A percentile compares a stretch with the other conserved stretches of the same genome.
phyloP scores from a whole-genome alignment of 345 rosid genomes.

The Jatropha curcas region DNA sequence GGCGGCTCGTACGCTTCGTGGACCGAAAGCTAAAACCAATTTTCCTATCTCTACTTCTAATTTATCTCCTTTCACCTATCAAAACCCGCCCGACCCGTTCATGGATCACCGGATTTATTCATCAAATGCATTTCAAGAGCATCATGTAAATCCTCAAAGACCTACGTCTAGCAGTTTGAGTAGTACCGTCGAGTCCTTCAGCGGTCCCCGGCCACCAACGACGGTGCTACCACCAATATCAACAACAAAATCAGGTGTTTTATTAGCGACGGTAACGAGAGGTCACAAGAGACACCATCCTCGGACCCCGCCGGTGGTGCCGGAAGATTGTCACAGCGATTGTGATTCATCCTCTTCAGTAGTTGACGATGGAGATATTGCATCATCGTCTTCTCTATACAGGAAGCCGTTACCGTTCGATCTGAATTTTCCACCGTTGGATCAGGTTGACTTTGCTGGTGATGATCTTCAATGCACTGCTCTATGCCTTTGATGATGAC shows the following conservation, averaged over 20 bases:
- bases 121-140: conserved; percentile 38
- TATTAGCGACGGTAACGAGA: conserved; percentile 15
- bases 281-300: conserved; percentile 45
- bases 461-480: conserved; percentile 83
- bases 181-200: conserved; percentile 91
- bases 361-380: conserved; percentile 55
- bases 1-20: conserved; percentile 80
- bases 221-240: neutral
- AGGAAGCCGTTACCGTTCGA: conserved; percentile 54
- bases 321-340: conserved; percentile 87
- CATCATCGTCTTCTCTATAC: conserved; percentile 43
- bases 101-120: conserved; percentile 40
- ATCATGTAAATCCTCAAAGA: conserved; percentile 45
- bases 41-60: conserved; percentile 42
- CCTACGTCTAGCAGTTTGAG: conserved; percentile 91
- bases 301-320: conserved; percentile 59
- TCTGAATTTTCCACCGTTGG: conserved; percentile 88
- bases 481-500: conserved; percentile 63
- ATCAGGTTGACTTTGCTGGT: conserved; percentile 51
- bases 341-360: conserved; percentile 96
- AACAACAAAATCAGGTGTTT: conserved; percentile 8
- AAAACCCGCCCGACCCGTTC: conserved; percentile 10
- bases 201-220: conserved; percentile 63
- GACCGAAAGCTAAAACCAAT: conserved; percentile 89
- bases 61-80: conserved; percentile 22